Percentiles rank a stretch among this genome's conserved stretches.
Conservation (phyloP, 371 early-diverging fungal genomes). For the Nosema muscidifuracis region DNA sequence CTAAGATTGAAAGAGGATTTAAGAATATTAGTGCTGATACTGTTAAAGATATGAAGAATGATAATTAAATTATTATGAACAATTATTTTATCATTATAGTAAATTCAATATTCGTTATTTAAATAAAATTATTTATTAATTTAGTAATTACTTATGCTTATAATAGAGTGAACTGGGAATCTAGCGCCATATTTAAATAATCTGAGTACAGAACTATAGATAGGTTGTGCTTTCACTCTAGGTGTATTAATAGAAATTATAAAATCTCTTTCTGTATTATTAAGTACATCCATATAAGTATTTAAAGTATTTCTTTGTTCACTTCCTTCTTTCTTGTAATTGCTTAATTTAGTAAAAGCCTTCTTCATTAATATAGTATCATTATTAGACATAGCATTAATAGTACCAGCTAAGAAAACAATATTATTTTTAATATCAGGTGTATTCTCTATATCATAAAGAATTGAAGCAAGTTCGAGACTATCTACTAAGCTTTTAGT, state of each 20-base stretch:
- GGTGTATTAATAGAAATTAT: conserved; percentile 11
- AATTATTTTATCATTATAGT: too few relatives aligned
- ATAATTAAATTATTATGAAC: not conserved
- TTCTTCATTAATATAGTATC: conserved; percentile 9
- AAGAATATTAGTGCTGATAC: conserved; percentile 23
- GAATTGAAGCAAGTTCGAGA: conserved; percentile 18
- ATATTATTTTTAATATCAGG: conserved; percentile 8
- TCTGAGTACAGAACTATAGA: conserved; percentile 3
- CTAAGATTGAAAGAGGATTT: conserved; percentile 38
- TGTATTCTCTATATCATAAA: conserved; percentile 17
- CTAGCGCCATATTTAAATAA: conserved; percentile 7
- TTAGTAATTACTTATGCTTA: not conserved
- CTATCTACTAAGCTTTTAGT: conserved; percentile 9
- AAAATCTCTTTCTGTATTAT: conserved; percentile 34
- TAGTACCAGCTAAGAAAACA: conserved; percentile 35
- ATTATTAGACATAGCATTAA: conserved; percentile 18
- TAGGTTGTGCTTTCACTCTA: not conserved
- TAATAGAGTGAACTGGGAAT: not conserved
- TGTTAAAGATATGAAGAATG: conserved; percentile 8
- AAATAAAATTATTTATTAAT: too few relatives aligned
- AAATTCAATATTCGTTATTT: too few relatives aligned
- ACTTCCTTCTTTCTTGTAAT: conserved; percentile 29
- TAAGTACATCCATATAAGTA: conserved; percentile 12
- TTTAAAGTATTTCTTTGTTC: conserved; percentile 28
- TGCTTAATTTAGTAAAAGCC: conserved; percentile 13